phyloP scores from a whole-genome alignment of 2,329 filamentous ascomycete genomes.

The Nothopassalora personata region DNA sequence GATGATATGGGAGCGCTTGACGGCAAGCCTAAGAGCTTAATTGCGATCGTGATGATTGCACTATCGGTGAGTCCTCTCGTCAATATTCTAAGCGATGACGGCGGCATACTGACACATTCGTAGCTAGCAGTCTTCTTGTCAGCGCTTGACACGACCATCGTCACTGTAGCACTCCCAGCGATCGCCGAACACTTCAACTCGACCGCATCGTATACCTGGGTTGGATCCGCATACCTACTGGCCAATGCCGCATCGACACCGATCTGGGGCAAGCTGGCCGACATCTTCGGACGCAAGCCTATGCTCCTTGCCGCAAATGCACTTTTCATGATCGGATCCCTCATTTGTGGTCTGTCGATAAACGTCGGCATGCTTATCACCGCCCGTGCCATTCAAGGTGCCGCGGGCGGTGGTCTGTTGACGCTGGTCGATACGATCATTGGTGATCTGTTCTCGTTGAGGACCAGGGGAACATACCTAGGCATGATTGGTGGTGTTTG shows the following conservation, averaged over 20 bases:
- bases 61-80: not conserved
- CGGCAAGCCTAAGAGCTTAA: not conserved
- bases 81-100: not conserved
- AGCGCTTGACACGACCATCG: slow-evolving; percentile 50
- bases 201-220: slow-evolving; percentile 72
- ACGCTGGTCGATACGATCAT: slow-evolving; percentile 51
- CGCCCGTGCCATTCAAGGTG: slow-evolving; percentile 51
- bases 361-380: slow-evolving; percentile 50
- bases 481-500: slow-evolving; percentile 49
- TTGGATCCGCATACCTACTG: slow-evolving; percentile 67
- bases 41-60: not conserved
- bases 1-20: not conserved
- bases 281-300: slow-evolving; percentile 55
- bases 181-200: slow-evolving; percentile 61
- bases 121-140: slow-evolving; percentile 37
- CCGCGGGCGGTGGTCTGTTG: slow-evolving; percentile 49
- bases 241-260: slow-evolving; percentile 62
- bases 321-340: slow-evolving; percentile 47
- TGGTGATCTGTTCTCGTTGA: slow-evolving; percentile 50
- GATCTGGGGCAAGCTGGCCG: slow-evolving; percentile 61
- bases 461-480: slow-evolving; percentile 38
- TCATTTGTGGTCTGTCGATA: slow-evolving; percentile 45
- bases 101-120: not conserved
- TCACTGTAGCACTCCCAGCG: slow-evolving; percentile 61
- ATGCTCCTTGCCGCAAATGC: slow-evolving; percentile 47